Base-by-base conservation (phyloP, 768 basidiomycete species). In the Leccinum fibrillosum region DNA sequence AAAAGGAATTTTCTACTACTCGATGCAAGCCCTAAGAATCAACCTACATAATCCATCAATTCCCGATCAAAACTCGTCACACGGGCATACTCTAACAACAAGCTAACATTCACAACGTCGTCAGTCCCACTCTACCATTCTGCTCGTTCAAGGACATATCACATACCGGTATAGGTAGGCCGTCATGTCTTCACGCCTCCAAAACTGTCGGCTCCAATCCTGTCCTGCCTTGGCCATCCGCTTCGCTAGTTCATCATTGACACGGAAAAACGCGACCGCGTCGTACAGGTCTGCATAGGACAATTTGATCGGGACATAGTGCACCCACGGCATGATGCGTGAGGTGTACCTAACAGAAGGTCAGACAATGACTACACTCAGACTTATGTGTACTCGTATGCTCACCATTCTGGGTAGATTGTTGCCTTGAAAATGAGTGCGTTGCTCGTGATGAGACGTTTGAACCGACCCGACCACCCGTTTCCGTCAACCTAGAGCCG, bases 281-380 rank as follows among this genome's bases (percentile, higher is more conserved):
- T 92, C 90, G 67, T 88, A 81, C 4, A 92, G 69, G 69, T 91
- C 88, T 0, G 80, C 78, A 11, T 86, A 78, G 61, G 88, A 85
- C 0, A 86, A 58, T 61, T 85, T 81, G 4, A 90, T 75, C 2
- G 89, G 89, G 1, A 90, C 78, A 66, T 90, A 91, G 69, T 90
- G 89, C 10, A 89, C 76, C 87, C 88, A 89, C 0, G 88, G 85
- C 30, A 75, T 78, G 48, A 85, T 74, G 11, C 84, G 79, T 56
- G 85, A 82, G 13, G 71, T 74, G 59, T 74, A 86, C 84, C 83
- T 84, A 62, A 9, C 5, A 11, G 23, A 26, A 13, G 11, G 21
- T 39, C 17, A 54, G 23, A 12, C 19, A 50, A 45, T 10, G 12
- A 7, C 15, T 35, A 53, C 5, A 2, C 17, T n/a, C 15, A 4